phyloP scores from a whole-genome alignment of 2,329 filamentous ascomycete genomes.

The Alternaria rosae region DNA sequence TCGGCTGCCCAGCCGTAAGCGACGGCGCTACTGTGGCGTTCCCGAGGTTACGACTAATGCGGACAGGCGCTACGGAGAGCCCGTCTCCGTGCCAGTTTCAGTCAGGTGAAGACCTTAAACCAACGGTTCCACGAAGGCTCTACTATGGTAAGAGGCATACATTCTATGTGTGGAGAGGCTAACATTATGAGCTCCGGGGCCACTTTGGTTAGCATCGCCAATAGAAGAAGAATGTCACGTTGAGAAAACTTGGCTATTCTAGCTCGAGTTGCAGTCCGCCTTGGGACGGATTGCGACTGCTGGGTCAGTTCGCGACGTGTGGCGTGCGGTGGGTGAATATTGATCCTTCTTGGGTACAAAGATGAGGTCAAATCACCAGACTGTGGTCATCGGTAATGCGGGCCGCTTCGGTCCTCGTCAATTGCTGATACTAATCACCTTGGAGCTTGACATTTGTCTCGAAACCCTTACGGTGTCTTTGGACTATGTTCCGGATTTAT shows the following conservation, averaged over 20 bases:
- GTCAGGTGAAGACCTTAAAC: slow-evolving; percentile 3
- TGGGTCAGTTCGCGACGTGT: background rate
- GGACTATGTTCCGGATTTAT: background rate
- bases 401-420: background rate
- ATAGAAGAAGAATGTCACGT: background rate
- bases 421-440: background rate
- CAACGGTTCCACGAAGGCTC: background rate
- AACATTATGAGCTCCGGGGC: background rate
- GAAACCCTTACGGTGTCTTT: background rate
- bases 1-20: background rate
- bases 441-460: background rate
- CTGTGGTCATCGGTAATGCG: background rate
- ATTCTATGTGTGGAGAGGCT: background rate
- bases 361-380: background rate
- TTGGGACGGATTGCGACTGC: background rate
- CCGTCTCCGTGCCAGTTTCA: background rate
- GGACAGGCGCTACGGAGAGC: slow-evolving; percentile 2
- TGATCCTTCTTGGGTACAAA: background rate
- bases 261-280: background rate
- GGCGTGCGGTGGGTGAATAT: background rate
- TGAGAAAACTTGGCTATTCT: background rate
- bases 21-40: slow-evolving; percentile 5
- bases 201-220: background rate
- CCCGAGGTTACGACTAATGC: background rate
- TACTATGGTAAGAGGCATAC: background rate